Conservation (phyloP, 1,284 basidiomycete species). For the Lentinula novae-zelandiae region DNA sequence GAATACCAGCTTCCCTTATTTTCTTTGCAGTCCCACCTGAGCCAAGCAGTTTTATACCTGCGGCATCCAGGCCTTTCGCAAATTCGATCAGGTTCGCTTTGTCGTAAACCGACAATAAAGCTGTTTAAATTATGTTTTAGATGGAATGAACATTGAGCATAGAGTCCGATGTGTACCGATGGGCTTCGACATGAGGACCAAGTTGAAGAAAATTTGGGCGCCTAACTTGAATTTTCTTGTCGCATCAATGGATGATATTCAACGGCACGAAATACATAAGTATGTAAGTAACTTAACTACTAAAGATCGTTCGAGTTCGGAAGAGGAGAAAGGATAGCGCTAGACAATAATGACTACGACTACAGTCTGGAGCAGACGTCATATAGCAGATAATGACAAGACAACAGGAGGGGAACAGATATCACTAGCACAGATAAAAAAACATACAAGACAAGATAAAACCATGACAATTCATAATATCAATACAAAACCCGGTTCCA, state of each 20-base stretch:
- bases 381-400: background rate
- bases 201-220: background rate
- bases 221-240: background rate
- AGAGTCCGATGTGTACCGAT: slow-evolving; percentile 13
- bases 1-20: slow-evolving; percentile 91
- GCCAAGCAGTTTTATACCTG: slow-evolving; percentile 88
- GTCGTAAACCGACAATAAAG: slow-evolving; percentile 96
- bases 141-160: background rate
- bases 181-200: slow-evolving; percentile 15
- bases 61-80: slow-evolving; percentile 76
- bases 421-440: background rate
- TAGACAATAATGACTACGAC: background rate
- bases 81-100: slow-evolving; percentile 91
- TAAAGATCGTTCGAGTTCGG: background rate
- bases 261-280: background rate
- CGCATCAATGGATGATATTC: background rate
- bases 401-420: background rate
- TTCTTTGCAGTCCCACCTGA: slow-evolving; percentile 98
- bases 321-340: background rate
- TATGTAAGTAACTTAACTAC: background rate
- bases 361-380: background rate
- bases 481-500: slow-evolving; percentile 4
- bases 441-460: slow-evolving; percentile 1
- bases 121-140: slow-evolving; percentile 33
- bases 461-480: slow-evolving; percentile 1